Evolutionary conservation across 768 basidiomycete species (phyloP), one percentile per base, ranked within the genome.

Genomic region (Russula griseocarnosa): DNA sequence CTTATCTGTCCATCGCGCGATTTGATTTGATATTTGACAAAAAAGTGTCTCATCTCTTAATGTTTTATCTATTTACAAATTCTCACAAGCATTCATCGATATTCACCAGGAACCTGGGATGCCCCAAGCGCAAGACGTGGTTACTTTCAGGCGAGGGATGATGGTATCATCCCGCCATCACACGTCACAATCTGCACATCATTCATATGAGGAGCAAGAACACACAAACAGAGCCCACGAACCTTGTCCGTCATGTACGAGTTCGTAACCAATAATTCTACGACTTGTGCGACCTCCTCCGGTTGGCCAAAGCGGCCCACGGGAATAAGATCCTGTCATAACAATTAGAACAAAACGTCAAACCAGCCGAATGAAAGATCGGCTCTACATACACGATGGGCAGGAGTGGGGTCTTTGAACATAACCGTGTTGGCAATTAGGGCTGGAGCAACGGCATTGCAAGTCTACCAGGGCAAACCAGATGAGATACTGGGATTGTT

Each of bases 161-260:
- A 68, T 20, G 67, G 66, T 1, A 68, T 5, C 66, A 68, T 67
- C 1, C 67, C 67, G 30, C 67, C 67, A 26, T 68, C 67, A 36
- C 62, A 67, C 3, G 61, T 57, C 14, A 68, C 59, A 34, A 68
- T 68, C 67, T 68, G 59, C 20, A 50, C 5, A 24, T n/a, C 14
- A 24, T 32, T n/a, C 14, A 24, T 32, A 10, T 10, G 24, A 18
- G 16, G 8, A 2, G 34, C 56, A 10, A 10, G 32, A 7, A 30
- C 11, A 34, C 18, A 3, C 30, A 30, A n/a, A 22, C 8, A 28
- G 22, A 28, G 53, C 18, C 5, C 49, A 54, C 73, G 18, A 57
- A 80, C 82, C 77, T 84, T 84, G 73, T 84, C 82, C 22, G 82
- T 83, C 78, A 84, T 81, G 55, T 83, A 84, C 16, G 73, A 75